Conservation (phyloP, 202 grass and related monocot genomes). For the Saccharum hybrid region DNA sequence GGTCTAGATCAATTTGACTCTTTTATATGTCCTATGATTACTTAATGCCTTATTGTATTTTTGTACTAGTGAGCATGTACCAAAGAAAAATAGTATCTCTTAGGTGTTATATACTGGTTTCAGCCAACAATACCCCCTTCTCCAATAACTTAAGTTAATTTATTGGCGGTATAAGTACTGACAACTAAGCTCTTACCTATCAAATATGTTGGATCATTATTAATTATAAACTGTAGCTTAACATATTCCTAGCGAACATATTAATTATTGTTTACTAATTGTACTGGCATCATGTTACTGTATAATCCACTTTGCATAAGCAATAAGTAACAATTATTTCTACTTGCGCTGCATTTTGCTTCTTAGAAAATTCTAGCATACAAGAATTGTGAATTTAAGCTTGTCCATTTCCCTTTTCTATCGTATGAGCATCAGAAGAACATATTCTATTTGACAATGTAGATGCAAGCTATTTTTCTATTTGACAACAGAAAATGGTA, state of each 20-base stretch:
- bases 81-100: neutral
- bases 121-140: neutral
- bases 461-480: neutral
- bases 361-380: neutral
- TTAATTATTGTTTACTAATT: neutral
- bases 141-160: neutral
- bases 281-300: neutral
- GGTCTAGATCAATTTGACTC: neutral
- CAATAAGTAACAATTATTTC: neutral
- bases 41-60: neutral
- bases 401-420: neutral
- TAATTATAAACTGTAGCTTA: neutral
- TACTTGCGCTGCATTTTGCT: neutral
- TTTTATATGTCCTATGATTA: neutral
- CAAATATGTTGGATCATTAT: neutral
- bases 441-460: neutral
- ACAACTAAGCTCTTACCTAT: neutral
- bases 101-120: neutral
- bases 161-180: neutral
- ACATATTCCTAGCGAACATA: neutral
- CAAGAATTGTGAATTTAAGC: conserved; percentile 3
- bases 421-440: neutral
- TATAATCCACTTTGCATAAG: neutral
- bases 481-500: neutral
- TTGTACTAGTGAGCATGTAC: neutral